Percentiles rank a stretch among this genome's conserved stretches.
These are phyloP conservation scores for Penicillium sp. DNA, from an alignment of 2,329 filamentous ascomycete species.

Conservation along the genomic window DNA sequence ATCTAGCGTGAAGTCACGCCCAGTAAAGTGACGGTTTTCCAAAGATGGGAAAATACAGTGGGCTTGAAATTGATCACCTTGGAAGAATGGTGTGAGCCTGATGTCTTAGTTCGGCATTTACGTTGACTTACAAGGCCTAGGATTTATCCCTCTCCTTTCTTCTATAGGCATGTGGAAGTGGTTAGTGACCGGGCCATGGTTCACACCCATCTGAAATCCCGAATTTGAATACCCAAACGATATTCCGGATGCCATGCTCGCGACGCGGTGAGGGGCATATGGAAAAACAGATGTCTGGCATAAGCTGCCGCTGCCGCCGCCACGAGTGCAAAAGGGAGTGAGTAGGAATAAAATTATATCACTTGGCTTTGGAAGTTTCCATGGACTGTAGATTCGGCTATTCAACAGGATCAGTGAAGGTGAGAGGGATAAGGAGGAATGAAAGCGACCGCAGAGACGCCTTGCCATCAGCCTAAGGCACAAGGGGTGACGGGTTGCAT, in stretches of 20 bases:
- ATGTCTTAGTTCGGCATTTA: neutral
- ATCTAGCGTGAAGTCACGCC: neutral
- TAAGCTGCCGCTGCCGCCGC: neutral
- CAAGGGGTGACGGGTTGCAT: neutral
- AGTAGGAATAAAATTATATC: neutral
- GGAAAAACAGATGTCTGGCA: neutral
- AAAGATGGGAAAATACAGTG: neutral
- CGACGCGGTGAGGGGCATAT: neutral
- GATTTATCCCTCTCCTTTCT: neutral
- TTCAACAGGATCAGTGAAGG: neutral
- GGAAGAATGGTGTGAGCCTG: neutral
- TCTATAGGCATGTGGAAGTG: neutral
- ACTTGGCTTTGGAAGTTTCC: neutral
- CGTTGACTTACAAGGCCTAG: neutral
- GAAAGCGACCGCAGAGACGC: neutral
- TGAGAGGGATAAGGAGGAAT: neutral
- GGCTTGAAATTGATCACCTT: neutral
- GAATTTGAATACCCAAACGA: neutral
- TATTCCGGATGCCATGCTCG: neutral
- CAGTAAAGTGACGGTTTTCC: neutral
- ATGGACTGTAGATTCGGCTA: neutral
- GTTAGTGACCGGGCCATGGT: neutral
- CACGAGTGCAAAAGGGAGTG: neutral
- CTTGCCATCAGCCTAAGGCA: neutral
- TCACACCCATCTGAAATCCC: neutral